Percentiles rank a stretch among this genome's conserved stretches.
phyloP scores from a whole-genome alignment of 2,329 filamentous ascomycete genomes.

The Talaromyces sp. region DNA sequence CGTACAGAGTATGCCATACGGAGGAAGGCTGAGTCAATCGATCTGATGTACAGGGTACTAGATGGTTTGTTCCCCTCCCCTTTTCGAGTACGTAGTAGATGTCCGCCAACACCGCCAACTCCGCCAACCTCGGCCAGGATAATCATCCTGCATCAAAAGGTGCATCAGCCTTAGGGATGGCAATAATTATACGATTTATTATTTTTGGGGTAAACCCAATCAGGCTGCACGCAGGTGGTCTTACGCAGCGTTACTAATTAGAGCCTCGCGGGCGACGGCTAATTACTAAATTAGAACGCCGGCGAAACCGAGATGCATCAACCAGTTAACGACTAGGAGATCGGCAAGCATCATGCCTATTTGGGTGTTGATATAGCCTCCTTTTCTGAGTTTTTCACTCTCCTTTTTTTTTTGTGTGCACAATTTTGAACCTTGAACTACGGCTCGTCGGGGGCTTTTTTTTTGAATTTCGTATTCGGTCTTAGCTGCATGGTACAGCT shows the following conservation, averaged over 20 bases:
- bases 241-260: background rate
- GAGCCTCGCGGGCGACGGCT: too few species aligned
- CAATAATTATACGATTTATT: too few species aligned
- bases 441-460: background rate
- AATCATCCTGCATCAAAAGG: too few species aligned
- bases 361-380: background rate
- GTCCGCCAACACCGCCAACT: too few species aligned
- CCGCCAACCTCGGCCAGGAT: background rate
- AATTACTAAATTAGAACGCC: too few species aligned
- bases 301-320: too few species aligned
- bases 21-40: too few species aligned
- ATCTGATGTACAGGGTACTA: too few species aligned
- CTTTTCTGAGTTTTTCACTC: background rate
- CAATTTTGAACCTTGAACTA: background rate
- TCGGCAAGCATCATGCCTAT: background rate
- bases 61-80: too few species aligned
- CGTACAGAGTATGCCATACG: background rate
- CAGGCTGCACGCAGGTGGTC: background rate
- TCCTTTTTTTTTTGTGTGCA: background rate
- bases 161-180: background rate
- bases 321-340: background rate
- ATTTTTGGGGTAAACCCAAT: background rate
- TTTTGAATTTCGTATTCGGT: background rate
- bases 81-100: too few species aligned
- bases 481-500: background rate